phyloP scores from a whole-genome alignment of 495 filamentous ascomycete genomes.

The Penicillium canariense region DNA sequence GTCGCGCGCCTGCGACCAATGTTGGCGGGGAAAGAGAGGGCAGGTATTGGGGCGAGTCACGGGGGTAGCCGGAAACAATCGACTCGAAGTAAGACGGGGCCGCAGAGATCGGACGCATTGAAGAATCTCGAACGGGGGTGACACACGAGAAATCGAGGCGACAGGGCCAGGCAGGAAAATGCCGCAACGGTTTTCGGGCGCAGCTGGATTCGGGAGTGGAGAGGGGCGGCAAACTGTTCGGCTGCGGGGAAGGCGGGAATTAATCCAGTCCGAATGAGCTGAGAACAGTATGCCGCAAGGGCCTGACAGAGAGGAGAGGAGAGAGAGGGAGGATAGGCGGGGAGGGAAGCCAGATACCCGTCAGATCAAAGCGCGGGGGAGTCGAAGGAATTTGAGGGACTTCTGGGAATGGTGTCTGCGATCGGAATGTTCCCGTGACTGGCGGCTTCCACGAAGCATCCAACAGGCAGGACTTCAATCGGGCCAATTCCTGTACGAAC shows the following conservation, averaged over 20 bases:
- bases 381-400: slow-evolving; percentile 11
- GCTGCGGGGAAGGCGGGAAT: slow-evolving; percentile 29
- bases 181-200: slow-evolving; percentile 26
- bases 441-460: slow-evolving; percentile 15
- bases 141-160: slow-evolving; percentile 6
- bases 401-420: background rate
- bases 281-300: background rate
- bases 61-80: slow-evolving; percentile 28
- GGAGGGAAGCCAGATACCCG: background rate
- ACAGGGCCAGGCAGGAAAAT: slow-evolving; percentile 21
- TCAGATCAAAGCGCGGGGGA: slow-evolving; percentile 1
- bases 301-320: slow-evolving; percentile 3
- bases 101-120: slow-evolving; percentile 26
- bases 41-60: slow-evolving; percentile 19
- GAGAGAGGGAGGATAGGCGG: background rate
- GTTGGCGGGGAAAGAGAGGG: slow-evolving; percentile 21
- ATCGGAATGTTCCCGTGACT: slow-evolving; percentile 35
- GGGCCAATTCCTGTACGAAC: slow-evolving; percentile 19
- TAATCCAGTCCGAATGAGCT: slow-evolving; percentile 4
- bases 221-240: slow-evolving; percentile 15
- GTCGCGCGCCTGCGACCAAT: slow-evolving; percentile 26
- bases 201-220: slow-evolving; percentile 28
- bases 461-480: slow-evolving; percentile 18
- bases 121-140: slow-evolving; percentile 12
- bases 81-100: slow-evolving; percentile 18